Evolutionary conservation across 495 filamentous ascomycete species (phyloP).

Genomic region (Hypoxylon fuscum): DNA sequence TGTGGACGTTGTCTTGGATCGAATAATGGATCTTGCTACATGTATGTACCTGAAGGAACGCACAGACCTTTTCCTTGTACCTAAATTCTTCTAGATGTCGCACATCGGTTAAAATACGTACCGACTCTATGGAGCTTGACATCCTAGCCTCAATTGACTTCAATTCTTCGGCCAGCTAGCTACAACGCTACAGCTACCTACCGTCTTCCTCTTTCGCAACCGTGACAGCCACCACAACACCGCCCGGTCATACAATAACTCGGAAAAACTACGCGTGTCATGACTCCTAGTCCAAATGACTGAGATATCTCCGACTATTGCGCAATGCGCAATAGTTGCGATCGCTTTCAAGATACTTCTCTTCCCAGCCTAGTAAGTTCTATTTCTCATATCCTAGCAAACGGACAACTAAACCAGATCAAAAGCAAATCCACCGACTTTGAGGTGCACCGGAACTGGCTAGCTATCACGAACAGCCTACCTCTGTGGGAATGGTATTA

Average conservation of each 20-base stretch:
- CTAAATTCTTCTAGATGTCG: constrained; percentile 29
- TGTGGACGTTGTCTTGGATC: constrained; percentile 9
- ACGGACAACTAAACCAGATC: constrained; percentile 19
- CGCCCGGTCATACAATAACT: not conserved
- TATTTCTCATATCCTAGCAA: not conserved
- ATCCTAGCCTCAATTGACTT: constrained; percentile 44
- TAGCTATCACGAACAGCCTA: constrained; percentile 90
- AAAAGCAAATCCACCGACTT: constrained; percentile 98
- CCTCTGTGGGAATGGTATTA: constrained; percentile 93
- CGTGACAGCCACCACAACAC: constrained; percentile 4
- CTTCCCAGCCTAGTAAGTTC: constrained; percentile 92
- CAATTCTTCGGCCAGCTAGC: constrained; percentile 39
- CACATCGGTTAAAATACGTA: constrained; percentile 40
- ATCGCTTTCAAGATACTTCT: constrained; percentile 92
- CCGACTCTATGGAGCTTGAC: constrained; percentile 34
- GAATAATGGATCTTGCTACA: not conserved
- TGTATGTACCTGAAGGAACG: no score
- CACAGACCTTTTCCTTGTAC: constrained; percentile 16
- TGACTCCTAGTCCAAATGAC: constrained; percentile 65
- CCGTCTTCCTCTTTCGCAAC: constrained; percentile 2
- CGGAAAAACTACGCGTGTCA: constrained; percentile 10
- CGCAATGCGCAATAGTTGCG: constrained; percentile 86
- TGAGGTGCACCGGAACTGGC: constrained; percentile 97
- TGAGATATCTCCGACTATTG: constrained; percentile 82
- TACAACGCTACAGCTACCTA: constrained; percentile 8